phyloP scores from a whole-genome alignment of 1,284 basidiomycete species.

The Coriolopsis trogii region DNA sequence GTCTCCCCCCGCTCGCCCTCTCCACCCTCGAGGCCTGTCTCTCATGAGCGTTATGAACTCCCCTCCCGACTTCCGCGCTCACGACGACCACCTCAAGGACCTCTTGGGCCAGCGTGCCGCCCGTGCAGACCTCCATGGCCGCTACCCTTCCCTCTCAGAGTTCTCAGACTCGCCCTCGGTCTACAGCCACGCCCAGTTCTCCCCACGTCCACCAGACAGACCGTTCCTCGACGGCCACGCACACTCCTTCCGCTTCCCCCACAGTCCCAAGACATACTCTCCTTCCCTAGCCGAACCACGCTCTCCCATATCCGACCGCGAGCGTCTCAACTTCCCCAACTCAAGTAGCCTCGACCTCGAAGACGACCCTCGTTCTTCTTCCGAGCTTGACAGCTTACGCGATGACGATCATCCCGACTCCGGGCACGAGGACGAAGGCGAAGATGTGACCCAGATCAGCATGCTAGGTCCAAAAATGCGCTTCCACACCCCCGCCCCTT shows the following conservation, averaged over 20 bases:
- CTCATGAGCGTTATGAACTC: constrained; percentile 34
- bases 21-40: constrained; percentile 7
- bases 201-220: constrained; percentile 43
- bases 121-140: constrained; percentile 49
- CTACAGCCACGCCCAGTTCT: constrained; percentile 62
- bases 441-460: constrained; percentile 55
- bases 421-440: constrained; percentile 37
- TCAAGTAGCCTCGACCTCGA: constrained; percentile 61
- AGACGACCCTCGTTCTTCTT: constrained; percentile 56
- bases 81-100: constrained; percentile 51
- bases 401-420: constrained; percentile 36
- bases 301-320: constrained; percentile 38
- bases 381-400: constrained; percentile 28
- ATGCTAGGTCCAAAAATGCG: constrained; percentile 78
- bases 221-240: constrained; percentile 30
- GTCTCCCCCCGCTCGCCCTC: constrained; percentile 14
- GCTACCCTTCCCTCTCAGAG: constrained; percentile 56
- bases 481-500: constrained; percentile 77
- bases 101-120: constrained; percentile 59
- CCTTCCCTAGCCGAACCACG: constrained; percentile 29
- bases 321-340: constrained; percentile 50
- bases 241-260: constrained; percentile 34
- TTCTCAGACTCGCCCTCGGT: constrained; percentile 69
- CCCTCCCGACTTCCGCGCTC: constrained; percentile 31
- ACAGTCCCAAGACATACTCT: constrained; percentile 24